These are phyloP conservation scores for Pterocarpus santalinus DNA, from an alignment of 306 rosid genomes.

Conservation along the genomic window DNA sequence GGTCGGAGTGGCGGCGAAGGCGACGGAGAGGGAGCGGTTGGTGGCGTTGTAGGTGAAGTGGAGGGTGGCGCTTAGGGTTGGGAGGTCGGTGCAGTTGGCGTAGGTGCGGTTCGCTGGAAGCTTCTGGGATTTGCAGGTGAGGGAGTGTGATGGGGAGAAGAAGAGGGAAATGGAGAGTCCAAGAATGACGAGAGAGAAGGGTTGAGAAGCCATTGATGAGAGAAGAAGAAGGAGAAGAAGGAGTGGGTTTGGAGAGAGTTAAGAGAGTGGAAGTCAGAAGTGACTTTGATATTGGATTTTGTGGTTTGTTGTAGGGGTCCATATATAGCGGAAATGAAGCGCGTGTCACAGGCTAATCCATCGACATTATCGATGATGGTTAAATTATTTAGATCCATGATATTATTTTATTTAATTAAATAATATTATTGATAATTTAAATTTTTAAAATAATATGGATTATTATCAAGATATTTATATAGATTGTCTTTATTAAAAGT, in stretches of 20 bases:
- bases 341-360: neutral
- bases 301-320: neutral
- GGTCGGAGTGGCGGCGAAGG: slow-evolving; percentile 57
- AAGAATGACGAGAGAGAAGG: neutral
- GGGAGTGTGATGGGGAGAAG: slow-evolving; percentile 43
- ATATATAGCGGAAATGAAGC: slow-evolving; percentile 32
- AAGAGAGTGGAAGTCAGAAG: neutral
- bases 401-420: too few species aligned
- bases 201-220: slow-evolving; percentile 50
- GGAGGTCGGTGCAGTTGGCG: slow-evolving; percentile 67
- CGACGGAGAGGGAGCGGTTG: slow-evolving; percentile 71
- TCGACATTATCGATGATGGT: too few species aligned
- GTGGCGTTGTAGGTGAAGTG: slow-evolving; percentile 67
- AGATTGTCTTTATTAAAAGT: too few species aligned
- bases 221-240: neutral
- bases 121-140: slow-evolving; percentile 56
- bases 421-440: too few species aligned
- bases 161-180: slow-evolving; percentile 19
- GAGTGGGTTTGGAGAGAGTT: neutral
- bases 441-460: too few species aligned
- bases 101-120: slow-evolving; percentile 49
- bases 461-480: too few species aligned
- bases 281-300: neutral
- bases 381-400: too few species aligned
- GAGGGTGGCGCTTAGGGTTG: slow-evolving; percentile 57